Conservation (phyloP, 306 rosid genomes). For the Heteromeles arbutifolia region DNA sequence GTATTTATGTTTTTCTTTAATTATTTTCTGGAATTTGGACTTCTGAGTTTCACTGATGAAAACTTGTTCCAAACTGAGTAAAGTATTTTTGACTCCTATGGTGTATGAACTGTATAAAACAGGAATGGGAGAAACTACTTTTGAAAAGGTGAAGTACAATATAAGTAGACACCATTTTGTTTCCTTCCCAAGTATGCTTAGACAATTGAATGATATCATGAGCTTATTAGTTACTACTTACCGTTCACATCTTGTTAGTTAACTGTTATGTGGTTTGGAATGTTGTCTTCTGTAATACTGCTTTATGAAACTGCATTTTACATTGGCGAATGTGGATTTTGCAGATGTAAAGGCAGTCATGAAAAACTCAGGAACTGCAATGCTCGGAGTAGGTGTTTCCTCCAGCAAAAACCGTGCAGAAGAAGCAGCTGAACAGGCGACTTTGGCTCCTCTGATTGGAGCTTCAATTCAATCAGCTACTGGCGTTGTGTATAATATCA, state of each 20-base stretch:
- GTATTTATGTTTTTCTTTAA: too few relatives aligned
- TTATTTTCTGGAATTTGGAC: too few relatives aligned
- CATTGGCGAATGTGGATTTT: slow-evolving; percentile 67
- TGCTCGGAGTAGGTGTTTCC: slow-evolving; percentile 98
- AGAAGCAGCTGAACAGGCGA: too few relatives aligned
- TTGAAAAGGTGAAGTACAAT: slow-evolving; percentile 58
- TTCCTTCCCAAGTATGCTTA: neutral
- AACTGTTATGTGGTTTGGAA: neutral
- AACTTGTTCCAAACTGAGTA: slow-evolving; percentile 60
- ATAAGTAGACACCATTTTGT: neutral
- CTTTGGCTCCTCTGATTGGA: slow-evolving; percentile 87
- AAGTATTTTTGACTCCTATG: slow-evolving; percentile 85
- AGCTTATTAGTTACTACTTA: neutral
- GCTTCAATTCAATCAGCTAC: slow-evolving; percentile 97
- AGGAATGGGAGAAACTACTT: slow-evolving; percentile 94
- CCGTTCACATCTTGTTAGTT: neutral
- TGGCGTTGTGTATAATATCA: slow-evolving; percentile 95
- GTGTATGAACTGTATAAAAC: slow-evolving; percentile 68
- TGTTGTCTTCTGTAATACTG: neutral
- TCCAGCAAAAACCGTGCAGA: too few relatives aligned
- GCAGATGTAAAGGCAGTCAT: slow-evolving; percentile 98
- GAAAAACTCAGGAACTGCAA: slow-evolving; percentile 99
- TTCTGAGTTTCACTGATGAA: slow-evolving; percentile 50
- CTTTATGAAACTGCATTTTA: neutral
- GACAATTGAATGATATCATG: neutral